Percentiles rank a stretch among this genome's conserved stretches.
Conservation (phyloP, 805 yeast species). For the Yarrowia sp. region DNA sequence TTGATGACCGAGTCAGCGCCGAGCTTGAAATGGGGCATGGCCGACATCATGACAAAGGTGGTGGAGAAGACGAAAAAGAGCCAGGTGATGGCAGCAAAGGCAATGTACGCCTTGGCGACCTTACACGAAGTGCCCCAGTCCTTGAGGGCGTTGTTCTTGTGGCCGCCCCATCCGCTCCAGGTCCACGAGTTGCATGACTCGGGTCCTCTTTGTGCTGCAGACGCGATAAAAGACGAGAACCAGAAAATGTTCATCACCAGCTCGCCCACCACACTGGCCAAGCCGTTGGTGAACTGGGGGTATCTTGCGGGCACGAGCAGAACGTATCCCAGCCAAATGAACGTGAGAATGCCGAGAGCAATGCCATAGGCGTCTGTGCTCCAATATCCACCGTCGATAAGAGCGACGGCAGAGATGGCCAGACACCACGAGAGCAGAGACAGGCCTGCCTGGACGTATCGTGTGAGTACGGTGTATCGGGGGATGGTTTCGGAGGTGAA, state of each 20-base stretch:
- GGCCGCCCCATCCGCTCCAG: neutral
- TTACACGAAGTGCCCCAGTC: conserved; percentile 9
- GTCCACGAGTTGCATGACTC: neutral
- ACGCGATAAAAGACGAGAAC: conserved; percentile 23
- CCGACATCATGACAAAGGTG: neutral
- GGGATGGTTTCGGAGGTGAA: conserved; percentile 1
- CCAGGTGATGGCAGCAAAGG: conserved; percentile 27
- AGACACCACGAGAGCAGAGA: conserved; percentile 11
- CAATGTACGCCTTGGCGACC: conserved; percentile 26
- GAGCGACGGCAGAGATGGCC: conserved; percentile 19
- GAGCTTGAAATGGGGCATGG: conserved; percentile 1
- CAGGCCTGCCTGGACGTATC: conserved; percentile 20
- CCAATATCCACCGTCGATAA: neutral
- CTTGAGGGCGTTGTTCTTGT: neutral
- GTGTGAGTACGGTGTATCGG: neutral
- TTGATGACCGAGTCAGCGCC: neutral
- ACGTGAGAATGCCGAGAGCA: neutral
- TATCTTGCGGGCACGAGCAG: neutral
- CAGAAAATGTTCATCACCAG: conserved; percentile 13
- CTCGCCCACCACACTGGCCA: conserved; percentile 11
- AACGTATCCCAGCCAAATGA: neutral
- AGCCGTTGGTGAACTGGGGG: conserved; percentile 23
- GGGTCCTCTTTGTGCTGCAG: conserved; percentile 24
- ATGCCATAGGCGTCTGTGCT: conserved; percentile 3
- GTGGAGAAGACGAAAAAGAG: conserved; percentile 20